These are phyloP conservation scores for Botryotinia narcissicola DNA, from an alignment of 2,329 filamentous ascomycete species.

Conservation along the genomic window DNA sequence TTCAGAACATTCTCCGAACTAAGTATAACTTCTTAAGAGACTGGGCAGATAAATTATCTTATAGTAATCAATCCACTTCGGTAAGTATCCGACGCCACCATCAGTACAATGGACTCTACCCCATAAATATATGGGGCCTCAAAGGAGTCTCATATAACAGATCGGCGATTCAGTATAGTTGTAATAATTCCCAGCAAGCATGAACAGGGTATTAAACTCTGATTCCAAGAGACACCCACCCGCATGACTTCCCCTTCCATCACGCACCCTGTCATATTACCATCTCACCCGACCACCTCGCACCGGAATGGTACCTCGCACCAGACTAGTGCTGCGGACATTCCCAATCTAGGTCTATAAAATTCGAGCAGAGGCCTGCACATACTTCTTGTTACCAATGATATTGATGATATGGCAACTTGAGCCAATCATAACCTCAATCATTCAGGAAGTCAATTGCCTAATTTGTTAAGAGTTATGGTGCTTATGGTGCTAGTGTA, in stretches of 20 bases:
- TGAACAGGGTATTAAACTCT: background rate
- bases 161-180: background rate
- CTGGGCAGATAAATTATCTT: background rate
- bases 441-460: background rate
- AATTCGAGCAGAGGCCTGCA: background rate
- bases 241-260: background rate
- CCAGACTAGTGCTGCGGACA: background rate
- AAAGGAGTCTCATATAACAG: background rate
- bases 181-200: background rate
- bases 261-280: background rate
- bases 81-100: background rate
- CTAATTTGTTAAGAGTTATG: background rate
- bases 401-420: background rate
- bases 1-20: background rate
- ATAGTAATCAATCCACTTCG: background rate
- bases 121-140: background rate
- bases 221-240: background rate
- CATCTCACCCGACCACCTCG: background rate
- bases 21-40: background rate
- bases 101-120: background rate
- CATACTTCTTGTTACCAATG: background rate
- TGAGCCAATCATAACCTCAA: background rate
- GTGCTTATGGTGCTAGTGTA: too few relatives aligned
- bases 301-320: background rate
- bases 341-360: background rate